A percentile compares a stretch with the other conserved stretches of the same genome.
Conservation (phyloP, 1,139 yeast species). For the Magnusiomyces paraingens region DNA sequence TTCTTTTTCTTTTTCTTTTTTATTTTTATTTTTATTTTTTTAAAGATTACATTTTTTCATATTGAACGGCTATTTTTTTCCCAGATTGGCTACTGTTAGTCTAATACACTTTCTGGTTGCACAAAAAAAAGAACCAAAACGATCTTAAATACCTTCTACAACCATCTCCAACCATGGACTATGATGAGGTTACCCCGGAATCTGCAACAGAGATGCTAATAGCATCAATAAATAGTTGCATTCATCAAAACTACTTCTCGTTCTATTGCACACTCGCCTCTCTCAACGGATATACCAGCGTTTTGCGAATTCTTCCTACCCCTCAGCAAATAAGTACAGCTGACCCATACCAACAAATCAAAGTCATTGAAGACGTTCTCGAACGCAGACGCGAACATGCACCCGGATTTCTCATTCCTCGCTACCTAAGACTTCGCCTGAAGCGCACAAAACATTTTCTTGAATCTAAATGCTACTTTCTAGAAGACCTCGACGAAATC, state of each 20-base stretch:
- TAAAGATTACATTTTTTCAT: too few relatives aligned
- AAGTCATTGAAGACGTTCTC: conserved; percentile 1
- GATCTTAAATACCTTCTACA: not conserved
- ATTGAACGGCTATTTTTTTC: too few relatives aligned
- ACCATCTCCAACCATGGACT: not conserved
- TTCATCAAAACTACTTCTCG: conserved; percentile 6
- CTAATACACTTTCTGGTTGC: too few relatives aligned
- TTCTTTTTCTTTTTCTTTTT: too few relatives aligned
- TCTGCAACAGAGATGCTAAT: conserved; percentile 5
- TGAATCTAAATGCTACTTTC: conserved; percentile 1
- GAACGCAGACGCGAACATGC: conserved; percentile 3
- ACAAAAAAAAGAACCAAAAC: not conserved
- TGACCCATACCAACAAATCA: conserved; percentile 4
- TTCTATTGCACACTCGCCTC: conserved; percentile 4
- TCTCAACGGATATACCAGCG: not conserved
- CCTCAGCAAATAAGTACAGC: conserved; percentile 3
- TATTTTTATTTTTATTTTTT: too few relatives aligned
- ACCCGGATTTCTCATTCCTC: conserved; percentile 3
- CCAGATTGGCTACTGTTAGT: too few relatives aligned
- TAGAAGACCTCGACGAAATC: conserved; percentile 5
- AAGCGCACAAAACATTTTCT: conserved; percentile 7
- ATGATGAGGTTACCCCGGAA: conserved; percentile 7
- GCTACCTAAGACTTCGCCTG: conserved; percentile 4
- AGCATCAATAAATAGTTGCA: conserved; percentile 3
- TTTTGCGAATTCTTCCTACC: conserved; percentile 1